phyloP scores from a whole-genome alignment of 2,329 filamentous ascomycete species.

The Botrytis byssoidea region DNA sequence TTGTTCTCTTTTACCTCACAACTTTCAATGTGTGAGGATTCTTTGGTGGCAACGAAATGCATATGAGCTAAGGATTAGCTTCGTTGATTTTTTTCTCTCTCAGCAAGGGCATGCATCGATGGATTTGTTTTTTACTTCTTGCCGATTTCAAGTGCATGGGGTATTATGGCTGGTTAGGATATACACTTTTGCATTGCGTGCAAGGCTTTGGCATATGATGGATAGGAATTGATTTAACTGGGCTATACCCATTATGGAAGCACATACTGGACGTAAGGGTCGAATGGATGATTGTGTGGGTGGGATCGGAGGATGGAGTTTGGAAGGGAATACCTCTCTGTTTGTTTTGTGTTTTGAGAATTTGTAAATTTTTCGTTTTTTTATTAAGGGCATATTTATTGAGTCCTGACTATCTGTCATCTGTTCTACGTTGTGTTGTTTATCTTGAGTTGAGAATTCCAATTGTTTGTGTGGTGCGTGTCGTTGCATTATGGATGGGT shows the following conservation, averaged over 20 bases:
- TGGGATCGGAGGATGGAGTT: slow-evolving; percentile 2
- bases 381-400: not conserved
- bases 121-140: not conserved
- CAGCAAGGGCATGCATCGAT: not conserved
- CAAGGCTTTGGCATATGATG: slow-evolving; percentile 18
- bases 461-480: slow-evolving; percentile 1
- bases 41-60: not conserved
- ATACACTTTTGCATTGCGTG: slow-evolving; percentile 15
- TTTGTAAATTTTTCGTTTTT: not conserved
- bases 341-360: not conserved
- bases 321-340: slow-evolving; percentile 7
- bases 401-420: not conserved
- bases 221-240: not conserved
- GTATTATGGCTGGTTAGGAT: slow-evolving; percentile 12
- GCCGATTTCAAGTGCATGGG: not conserved
- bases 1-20: not conserved
- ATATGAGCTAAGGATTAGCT: not conserved
- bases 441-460: not conserved
- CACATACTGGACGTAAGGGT: not conserved
- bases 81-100: not conserved
- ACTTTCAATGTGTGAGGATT: not conserved
- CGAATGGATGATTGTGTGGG: not conserved
- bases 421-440: not conserved
- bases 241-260: not conserved
- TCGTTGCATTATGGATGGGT: slow-evolving; percentile 1